Evolutionary conservation across 1,139 yeast species (phyloP), one percentile per base, ranked within the genome.

Genomic region (Suhomyces ambrosiae): DNA sequence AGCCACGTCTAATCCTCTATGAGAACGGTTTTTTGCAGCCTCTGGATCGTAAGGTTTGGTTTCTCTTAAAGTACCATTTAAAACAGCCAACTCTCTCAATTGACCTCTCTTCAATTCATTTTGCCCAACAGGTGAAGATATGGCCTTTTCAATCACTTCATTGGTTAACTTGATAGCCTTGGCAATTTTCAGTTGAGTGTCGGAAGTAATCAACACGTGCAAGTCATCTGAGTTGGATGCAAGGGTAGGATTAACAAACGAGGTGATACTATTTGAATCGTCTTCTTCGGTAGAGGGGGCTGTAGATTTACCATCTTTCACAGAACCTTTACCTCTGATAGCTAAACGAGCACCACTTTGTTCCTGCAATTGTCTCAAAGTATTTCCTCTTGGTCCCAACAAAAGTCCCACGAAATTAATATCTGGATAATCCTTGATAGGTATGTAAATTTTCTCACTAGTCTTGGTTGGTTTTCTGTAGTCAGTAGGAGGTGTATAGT

Each of bases 331-430:
- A 25, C 97, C 97, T 52, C 97, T 71, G 27, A 90, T 85, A 2
- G 90, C 94, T 44, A 90, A 82, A 45, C 76, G 76, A 15, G 97
- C 96, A 1, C 95, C 95, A 33, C 94, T 82, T 35, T 83, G 80
- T 33, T 80, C 82, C 56, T 90, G 96, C 62, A 94, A 66, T 50
- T 80, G 80, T 45, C 87, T 78, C 50, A 90, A 65, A 0, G 97
- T 92, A 51, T 86, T 84, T 14, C 97, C 99, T 69, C 99, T 82
- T 22, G 99, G 98, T 0, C 99, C 99, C 39, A 94, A 65, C 25
- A 94, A 67, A 37, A 86, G 72, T 0, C 99, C 99, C 38, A 92
- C 87, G 55, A 90, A 90, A 63, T 94, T 94, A 49, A 92, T 83
- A 36, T 86, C 94, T 0, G 97, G 97, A 60, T 88, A 85, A 44